A percentile compares a stretch with the other conserved stretches of the same genome.
Evolutionary conservation across 768 basidiomycete genomes (phyloP).

Genomic region (Boletus edulis): DNA sequence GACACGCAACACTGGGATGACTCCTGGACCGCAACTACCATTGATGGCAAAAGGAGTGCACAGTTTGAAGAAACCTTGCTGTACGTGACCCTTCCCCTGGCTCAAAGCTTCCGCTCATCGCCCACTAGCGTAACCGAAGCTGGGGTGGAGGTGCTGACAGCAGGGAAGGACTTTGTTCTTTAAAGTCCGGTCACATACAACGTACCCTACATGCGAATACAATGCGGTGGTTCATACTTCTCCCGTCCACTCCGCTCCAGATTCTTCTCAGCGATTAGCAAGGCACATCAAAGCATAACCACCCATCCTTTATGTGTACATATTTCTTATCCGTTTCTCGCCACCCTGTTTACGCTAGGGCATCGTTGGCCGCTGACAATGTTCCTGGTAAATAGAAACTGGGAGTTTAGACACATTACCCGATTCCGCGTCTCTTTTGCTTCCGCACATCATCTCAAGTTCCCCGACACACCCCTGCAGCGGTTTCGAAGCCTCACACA

Average conservation of each 20-base stretch:
- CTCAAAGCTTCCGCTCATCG: slow-evolving; percentile 14
- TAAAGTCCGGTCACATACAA: slow-evolving; percentile 18
- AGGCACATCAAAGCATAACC: slow-evolving; percentile 26
- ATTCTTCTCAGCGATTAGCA: slow-evolving; percentile 19
- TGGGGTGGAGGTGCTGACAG: slow-evolving; percentile 86
- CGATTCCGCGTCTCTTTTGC: slow-evolving; percentile 21
- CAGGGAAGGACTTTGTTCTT: slow-evolving; percentile 36
- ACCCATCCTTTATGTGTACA: slow-evolving; percentile 29
- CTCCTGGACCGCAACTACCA: slow-evolving; percentile 94
- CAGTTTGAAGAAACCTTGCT: slow-evolving; percentile 98
- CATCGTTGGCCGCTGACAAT: slow-evolving; percentile 25
- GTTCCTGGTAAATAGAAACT: slow-evolving; percentile 29
- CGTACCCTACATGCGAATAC: slow-evolving; percentile 25
- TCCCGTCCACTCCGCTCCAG: slow-evolving; percentile 19
- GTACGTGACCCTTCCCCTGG: slow-evolving; percentile 47
- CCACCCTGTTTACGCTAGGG: slow-evolving; percentile 26
- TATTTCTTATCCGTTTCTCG: slow-evolving; percentile 29
- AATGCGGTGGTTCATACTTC: slow-evolving; percentile 18
- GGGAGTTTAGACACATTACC: slow-evolving; percentile 26
- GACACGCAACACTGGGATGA: slow-evolving; percentile 86
- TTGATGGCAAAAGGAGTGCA: slow-evolving; percentile 87
- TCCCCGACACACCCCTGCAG: slow-evolving; percentile 10
- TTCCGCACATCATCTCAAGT: slow-evolving; percentile 27
- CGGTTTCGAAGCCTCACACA: slow-evolving; percentile 12
- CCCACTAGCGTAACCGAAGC: slow-evolving; percentile 78